Evolutionary conservation across 179 eudicot genomes (phyloP), one percentile per base, ranked within the genome.

Genomic region (Gypsophila paniculata): DNA sequence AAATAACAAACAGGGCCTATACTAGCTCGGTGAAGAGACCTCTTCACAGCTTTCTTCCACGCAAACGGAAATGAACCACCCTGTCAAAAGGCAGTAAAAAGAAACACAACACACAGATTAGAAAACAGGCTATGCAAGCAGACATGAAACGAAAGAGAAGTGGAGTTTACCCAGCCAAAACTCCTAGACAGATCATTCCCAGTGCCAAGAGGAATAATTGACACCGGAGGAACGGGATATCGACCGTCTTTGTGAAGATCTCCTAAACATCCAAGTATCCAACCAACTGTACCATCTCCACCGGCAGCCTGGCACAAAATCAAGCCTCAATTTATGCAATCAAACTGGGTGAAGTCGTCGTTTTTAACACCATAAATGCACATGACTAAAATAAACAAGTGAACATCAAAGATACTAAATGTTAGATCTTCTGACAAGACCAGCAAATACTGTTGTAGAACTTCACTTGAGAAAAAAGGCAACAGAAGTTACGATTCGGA

Each of bases 231-330:
- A 78, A 94, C 75, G 58, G 97, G 97, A 65, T 77, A 78, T 65
- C 93, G 78, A 57, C 81, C 85, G 70, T 88, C 84, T 82, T 84
- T 88, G 74, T 87, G 62, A 77, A 94, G 96, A 74, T 86, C 95
- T 73, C 95, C 99, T 42, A 94, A 82, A 70, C 92, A 80, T 8
- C 96, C 99, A 11, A 94, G 88, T 66, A 91, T 87, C 99, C 99
- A 91, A 52, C 99, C 99, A 70, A 94, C 99, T 4, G 99, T 90
- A 51, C 99, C 99, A 83, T 94, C 99, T 80, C 99, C 97, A 52
- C 99, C 99, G n/a, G 99, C 99, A 42, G 87, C 99, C 99, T 94
- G 82, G 29, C 65, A 68, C 59, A 79, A 65, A 75, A 62, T 8
- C 53, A 42, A 65, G 57, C 25, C 7, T 65, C 29, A 26, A 4